Conservation (phyloP, 768 basidiomycete genomes). For the Myochromella boudieri region DNA sequence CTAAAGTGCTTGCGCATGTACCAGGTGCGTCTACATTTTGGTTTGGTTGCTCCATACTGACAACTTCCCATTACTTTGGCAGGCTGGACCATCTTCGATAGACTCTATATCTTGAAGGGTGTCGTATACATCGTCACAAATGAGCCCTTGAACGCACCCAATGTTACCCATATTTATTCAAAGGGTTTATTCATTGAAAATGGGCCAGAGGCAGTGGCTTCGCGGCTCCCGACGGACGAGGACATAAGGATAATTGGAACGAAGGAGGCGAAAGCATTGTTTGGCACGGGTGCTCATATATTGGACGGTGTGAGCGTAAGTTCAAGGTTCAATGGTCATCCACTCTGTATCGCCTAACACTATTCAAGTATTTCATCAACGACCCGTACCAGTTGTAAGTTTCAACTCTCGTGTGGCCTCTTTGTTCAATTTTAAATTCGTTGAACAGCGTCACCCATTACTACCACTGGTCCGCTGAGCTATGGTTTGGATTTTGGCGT, state of each 20-base stretch:
- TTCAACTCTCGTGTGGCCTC: not conserved
- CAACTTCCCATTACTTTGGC: constrained; percentile 6
- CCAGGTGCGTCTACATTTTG: constrained; percentile 50
- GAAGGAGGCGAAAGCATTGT: constrained; percentile 61
- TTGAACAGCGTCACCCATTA: constrained; percentile 77
- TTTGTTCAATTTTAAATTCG: constrained; percentile 1
- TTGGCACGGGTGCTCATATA: constrained; percentile 69
- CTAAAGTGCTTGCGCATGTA: constrained; percentile 71
- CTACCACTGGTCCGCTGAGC: constrained; percentile 92
- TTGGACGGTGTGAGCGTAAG: constrained; percentile 77
- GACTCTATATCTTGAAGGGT: constrained; percentile 78
- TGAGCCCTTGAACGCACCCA: constrained; percentile 64
- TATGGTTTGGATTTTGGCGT: constrained; percentile 91
- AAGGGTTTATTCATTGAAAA: constrained; percentile 61
- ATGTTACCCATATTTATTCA: constrained; percentile 67
- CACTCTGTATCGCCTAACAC: constrained; percentile 1
- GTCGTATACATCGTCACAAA: constrained; percentile 82
- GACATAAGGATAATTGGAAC: constrained; percentile 78
- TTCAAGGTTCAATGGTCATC: constrained; percentile 4
- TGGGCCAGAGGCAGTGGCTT: constrained; percentile 50
- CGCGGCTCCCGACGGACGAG: constrained; percentile 72
- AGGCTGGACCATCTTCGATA: constrained; percentile 93
- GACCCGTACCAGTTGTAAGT: constrained; percentile 85
- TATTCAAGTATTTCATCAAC: constrained; percentile 71
- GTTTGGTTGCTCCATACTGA: not conserved